phyloP scores from a whole-genome alignment of 768 basidiomycete species.

The Pleurotus eryngii region DNA sequence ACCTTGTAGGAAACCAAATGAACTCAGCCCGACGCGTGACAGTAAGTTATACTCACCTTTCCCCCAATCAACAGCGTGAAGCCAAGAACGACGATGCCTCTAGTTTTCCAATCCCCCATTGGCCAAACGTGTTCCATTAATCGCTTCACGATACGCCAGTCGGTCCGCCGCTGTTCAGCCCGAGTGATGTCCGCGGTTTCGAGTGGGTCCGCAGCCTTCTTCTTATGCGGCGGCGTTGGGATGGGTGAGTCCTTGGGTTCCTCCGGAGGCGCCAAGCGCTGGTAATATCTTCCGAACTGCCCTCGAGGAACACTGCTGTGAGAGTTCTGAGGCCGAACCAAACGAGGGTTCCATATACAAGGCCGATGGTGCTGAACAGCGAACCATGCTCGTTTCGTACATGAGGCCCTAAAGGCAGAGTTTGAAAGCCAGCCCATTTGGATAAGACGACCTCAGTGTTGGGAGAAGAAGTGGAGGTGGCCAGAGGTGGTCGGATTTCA shows the following conservation, averaged over 20 bases:
- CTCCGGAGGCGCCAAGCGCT: background rate
- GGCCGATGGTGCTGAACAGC: background rate
- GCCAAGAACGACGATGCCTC: conserved; percentile 78
- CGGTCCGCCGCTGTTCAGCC: conserved; percentile 61
- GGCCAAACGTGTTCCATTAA: conserved; percentile 95
- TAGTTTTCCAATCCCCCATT: conserved; percentile 75
- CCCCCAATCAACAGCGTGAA: conserved; percentile 76
- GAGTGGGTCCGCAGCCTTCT: conserved; percentile 2
- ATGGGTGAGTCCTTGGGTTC: background rate
- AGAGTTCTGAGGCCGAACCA: background rate
- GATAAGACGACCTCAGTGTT: background rate
- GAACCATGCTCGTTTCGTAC: background rate
- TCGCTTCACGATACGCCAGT: conserved; percentile 83
- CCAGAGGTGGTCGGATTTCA: background rate
- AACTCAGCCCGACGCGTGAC: background rate
- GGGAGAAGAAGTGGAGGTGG: background rate
- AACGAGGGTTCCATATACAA: background rate
- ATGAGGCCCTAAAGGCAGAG: background rate
- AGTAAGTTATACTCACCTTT: conserved; percentile 56
- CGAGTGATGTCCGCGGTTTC: conserved; percentile 24
- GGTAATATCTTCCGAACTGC: background rate
- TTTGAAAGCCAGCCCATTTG: conserved; percentile 2
- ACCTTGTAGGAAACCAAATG: conserved; percentile 43
- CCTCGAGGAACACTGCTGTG: background rate
- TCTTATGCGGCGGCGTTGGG: conserved; percentile 10